phyloP scores from a whole-genome alignment of 2,329 filamentous ascomycete genomes.

The Verticillium albo-atrum region DNA sequence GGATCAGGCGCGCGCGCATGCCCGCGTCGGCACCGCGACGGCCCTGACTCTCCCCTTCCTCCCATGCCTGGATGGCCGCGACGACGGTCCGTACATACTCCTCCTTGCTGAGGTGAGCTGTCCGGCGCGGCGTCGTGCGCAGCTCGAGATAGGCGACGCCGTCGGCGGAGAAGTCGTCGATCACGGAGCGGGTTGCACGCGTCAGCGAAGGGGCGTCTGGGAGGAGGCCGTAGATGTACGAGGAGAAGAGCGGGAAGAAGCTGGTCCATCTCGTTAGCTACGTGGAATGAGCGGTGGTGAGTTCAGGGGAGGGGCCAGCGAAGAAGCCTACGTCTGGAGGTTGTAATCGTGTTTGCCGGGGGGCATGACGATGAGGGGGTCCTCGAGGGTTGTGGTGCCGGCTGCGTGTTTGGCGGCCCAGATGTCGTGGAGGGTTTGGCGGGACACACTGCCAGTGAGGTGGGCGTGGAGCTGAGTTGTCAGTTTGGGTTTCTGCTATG shows the following conservation, averaged over 20 bases:
- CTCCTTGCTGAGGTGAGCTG: constrained; percentile 50
- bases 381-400: constrained; percentile 51
- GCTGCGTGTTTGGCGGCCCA: constrained; percentile 59
- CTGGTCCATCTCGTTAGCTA: constrained; percentile 31
- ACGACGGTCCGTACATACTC: constrained; percentile 65
- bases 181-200: constrained; percentile 60
- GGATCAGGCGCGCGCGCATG: constrained; percentile 63
- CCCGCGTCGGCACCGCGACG: constrained; percentile 12
- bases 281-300: background rate
- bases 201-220: constrained; percentile 55
- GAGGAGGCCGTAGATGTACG: constrained; percentile 74
- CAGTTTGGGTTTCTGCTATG: constrained; percentile 9
- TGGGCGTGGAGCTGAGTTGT: constrained; percentile 67
- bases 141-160: constrained; percentile 76
- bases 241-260: constrained; percentile 75
- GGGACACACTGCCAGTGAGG: constrained; percentile 72
- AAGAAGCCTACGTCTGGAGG: constrained; percentile 51
- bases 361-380: constrained; percentile 67
- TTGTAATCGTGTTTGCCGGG: constrained; percentile 68
- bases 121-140: constrained; percentile 66
- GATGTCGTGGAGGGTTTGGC: constrained; percentile 67
- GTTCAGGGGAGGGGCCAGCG: constrained; percentile 3
- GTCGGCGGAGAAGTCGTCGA: constrained; percentile 62
- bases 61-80: constrained; percentile 52
- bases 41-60: constrained; percentile 15